Base-by-base conservation (phyloP, 179 eudicot genomes). In the Spergularia azorica region DNA sequence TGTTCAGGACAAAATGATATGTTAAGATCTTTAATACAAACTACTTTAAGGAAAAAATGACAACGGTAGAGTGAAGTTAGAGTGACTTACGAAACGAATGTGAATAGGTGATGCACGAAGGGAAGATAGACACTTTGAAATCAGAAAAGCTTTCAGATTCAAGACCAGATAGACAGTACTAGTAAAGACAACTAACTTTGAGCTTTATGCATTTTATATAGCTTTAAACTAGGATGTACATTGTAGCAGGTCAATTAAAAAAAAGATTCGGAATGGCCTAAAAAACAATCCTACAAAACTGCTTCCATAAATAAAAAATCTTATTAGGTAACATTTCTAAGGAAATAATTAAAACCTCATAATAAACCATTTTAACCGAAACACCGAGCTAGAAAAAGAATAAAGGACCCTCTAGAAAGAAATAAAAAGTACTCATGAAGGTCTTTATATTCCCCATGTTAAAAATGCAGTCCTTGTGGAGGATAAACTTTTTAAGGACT, bases 1-100 rank as follows among this genome's bases (percentile, higher is more conserved):
- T 39, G 38, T 17, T 65, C 2, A 17, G 26, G 61, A 67, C 43
- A 14, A 46, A 48, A 11, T 20, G 11, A 65, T 61, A 72, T 38
- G 68, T 64, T 13, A 17, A 65, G 15, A 62, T 61, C 15, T 63
- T 55, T 54, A 20, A 75, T 52, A 56, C 70, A 67, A 69, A 63
- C 39, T 18, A 76, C 62, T 58, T 17, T n/a, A 62, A 36, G 26
- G 62, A 0, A 66, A 55, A 8, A 50, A 13, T 43, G 39, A 21
- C 46, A 18, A 79, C 6, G 72, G 66, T 17, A 64, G 72, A 73
- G 38, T 41, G 72, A 62, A 70, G 43, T 54, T 17, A 50, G 46
- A 17, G 26, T 58, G 50, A 70, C 79, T 80, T 70, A 59, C 82
- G 59, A 79, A 41, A 60, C 51, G 51, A 70, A 70, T 1, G 32